Conservation (phyloP, 192 early-diverging fungal species). For the Entomortierella parvispora region DNA sequence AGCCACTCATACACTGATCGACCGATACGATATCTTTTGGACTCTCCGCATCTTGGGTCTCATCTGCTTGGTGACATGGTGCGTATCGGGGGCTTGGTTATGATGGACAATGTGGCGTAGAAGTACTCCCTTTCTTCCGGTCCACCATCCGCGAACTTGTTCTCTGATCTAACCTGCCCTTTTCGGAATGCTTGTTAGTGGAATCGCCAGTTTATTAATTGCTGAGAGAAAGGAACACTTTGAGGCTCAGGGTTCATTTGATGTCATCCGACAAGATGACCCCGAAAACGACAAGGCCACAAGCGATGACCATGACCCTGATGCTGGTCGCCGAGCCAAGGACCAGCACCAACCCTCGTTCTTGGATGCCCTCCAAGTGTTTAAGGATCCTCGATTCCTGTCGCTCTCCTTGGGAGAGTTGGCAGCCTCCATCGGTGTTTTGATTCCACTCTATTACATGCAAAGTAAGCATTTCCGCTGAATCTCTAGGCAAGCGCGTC, state of each 20-base stretch:
- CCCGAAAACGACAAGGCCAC: not conserved
- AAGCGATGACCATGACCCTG: not conserved
- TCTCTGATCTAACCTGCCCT: constrained; percentile 18
- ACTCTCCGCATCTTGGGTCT: constrained; percentile 45
- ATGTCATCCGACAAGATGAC: not conserved
- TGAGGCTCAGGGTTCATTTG: not conserved
- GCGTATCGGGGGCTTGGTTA: not conserved
- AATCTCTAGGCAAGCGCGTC: not conserved
- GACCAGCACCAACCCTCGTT: constrained; percentile 12
- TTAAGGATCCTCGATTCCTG: constrained; percentile 50
- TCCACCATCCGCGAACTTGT: not conserved
- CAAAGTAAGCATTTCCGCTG: constrained; percentile 22
- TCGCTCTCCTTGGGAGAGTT: constrained; percentile 44
- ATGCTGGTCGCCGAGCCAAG: not conserved
- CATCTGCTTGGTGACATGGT: constrained; percentile 55
- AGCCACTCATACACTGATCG: constrained; percentile 45
- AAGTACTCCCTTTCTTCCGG: too few relatives aligned
- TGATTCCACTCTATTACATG: constrained; percentile 60
- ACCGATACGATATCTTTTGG: constrained; percentile 42
- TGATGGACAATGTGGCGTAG: not conserved
- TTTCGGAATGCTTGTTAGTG: constrained; percentile 4
- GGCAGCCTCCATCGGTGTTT: constrained; percentile 52
- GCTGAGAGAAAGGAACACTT: constrained; percentile 31
- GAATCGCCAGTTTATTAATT: constrained; percentile 45
- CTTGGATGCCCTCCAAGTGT: constrained; percentile 31